phyloP scores from a whole-genome alignment of 257 asterid genomes.

The Solanum phureja region DNA sequence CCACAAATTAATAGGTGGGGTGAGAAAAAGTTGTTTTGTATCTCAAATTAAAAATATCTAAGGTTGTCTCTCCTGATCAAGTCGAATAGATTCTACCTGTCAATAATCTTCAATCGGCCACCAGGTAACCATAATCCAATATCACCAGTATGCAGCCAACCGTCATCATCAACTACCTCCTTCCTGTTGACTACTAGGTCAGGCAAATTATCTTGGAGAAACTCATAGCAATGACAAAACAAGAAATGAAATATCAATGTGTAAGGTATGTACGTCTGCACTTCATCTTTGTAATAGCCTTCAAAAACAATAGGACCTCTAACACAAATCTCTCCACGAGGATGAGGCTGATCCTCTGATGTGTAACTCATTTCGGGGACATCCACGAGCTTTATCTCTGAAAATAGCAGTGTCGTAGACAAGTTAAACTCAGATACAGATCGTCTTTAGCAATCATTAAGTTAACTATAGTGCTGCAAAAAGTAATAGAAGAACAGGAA shows the following conservation, averaged over 20 bases:
- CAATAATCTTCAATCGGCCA: constrained; percentile 90
- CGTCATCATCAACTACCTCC: constrained; percentile 74
- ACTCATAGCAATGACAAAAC: neutral
- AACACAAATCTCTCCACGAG: constrained; percentile 97
- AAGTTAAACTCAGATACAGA: neutral
- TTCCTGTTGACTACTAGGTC: constrained; percentile 43
- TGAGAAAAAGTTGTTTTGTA: neutral
- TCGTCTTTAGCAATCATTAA: neutral
- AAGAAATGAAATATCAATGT: neutral
- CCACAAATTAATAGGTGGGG: neutral
- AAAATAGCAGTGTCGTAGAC: neutral
- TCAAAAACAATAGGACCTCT: constrained; percentile 82
- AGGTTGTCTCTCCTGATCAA: neutral
- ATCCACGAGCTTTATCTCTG: constrained; percentile 90
- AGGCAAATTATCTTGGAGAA: constrained; percentile 10
- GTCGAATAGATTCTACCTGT: constrained; percentile 36
- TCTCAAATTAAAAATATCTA: neutral
- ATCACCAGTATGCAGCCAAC: constrained; percentile 97
- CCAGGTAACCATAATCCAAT: constrained; percentile 95
- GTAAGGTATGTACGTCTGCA: constrained; percentile 50
- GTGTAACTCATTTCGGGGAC: constrained; percentile 98
- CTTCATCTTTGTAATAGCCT: constrained; percentile 89
- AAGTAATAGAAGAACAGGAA: neutral
- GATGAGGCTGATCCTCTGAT: constrained; percentile 84
- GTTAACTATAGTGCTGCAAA: neutral